phyloP scores from a whole-genome alignment of 192 early-diverging fungal species.

The Geosiphon pyriformis region DNA sequence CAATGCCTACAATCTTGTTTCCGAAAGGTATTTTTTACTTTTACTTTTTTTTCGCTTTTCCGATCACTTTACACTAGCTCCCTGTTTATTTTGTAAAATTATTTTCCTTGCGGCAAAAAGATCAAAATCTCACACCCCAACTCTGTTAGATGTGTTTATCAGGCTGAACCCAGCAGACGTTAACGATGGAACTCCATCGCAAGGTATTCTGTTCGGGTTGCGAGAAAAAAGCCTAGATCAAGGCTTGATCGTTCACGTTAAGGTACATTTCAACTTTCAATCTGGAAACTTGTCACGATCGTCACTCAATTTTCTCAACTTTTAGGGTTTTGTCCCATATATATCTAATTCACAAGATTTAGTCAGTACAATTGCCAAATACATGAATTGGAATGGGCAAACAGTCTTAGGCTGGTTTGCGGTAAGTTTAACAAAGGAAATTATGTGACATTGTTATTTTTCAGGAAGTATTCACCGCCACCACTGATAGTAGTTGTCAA shows the following conservation, averaged over 20 bases:
- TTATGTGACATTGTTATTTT: too few relatives aligned
- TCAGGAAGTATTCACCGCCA: background rate
- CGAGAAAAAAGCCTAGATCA: conserved; percentile 24
- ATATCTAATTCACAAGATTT: conserved; percentile 20
- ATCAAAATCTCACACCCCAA: background rate
- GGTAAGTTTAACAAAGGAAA: background rate
- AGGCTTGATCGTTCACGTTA: conserved; percentile 20
- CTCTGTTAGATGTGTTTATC: conserved; percentile 23
- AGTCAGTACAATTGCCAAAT: conserved; percentile 18
- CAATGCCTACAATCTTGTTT: background rate
- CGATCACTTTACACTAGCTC: background rate
- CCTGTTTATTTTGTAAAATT: background rate
- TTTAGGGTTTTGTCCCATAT: conserved; percentile 25
- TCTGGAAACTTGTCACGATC: background rate
- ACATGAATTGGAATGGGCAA: conserved; percentile 25
- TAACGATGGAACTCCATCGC: conserved; percentile 8
- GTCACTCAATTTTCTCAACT: background rate
- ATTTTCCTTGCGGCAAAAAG: background rate
- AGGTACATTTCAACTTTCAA: background rate
- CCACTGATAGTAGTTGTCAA: background rate
- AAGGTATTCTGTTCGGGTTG: conserved; percentile 24
- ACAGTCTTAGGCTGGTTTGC: conserved; percentile 29
- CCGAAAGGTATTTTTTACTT: background rate
- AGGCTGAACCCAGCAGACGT: conserved; percentile 14
- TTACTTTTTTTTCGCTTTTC: background rate